Evolutionary conservation across 495 filamentous ascomycete genomes (phyloP).

Genomic region (Penicillium steckii): DNA sequence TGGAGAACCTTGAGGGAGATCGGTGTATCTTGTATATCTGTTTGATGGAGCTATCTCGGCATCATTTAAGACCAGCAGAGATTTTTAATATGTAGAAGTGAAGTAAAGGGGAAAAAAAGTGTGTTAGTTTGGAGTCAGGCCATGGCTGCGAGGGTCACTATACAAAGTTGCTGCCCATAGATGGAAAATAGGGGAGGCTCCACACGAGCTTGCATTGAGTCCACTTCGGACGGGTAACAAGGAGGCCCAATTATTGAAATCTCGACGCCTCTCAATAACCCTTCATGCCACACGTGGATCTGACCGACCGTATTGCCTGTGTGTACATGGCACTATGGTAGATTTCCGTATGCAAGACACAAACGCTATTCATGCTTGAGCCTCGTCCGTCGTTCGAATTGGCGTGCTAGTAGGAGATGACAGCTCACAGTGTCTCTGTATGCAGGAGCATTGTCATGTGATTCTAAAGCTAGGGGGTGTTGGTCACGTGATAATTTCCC

Average conservation of each 20-base stretch:
- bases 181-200: slow-evolving; percentile 14
- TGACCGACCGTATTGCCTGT: neutral
- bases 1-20: neutral
- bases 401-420: neutral
- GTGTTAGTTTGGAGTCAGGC: neutral
- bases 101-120: slow-evolving; percentile 1
- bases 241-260: slow-evolving; percentile 46
- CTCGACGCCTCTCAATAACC: slow-evolving; percentile 16
- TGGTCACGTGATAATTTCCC: neutral
- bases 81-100: neutral
- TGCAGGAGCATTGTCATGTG: no score
- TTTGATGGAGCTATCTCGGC: neutral
- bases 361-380: neutral
- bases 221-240: slow-evolving; percentile 34
- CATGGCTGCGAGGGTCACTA: slow-evolving; percentile 7
- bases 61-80: no score
- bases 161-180: slow-evolving; percentile 12
- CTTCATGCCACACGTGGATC: neutral
- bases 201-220: slow-evolving; percentile 15
- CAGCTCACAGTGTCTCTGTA: neutral
- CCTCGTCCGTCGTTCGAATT: neutral
- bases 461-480: no score
- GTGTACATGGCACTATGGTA: no score
- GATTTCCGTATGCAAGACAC: slow-evolving; percentile 14
- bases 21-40: neutral